Base-by-base conservation (phyloP, 2,329 filamentous ascomycete genomes). In the Coniella vitis region DNA sequence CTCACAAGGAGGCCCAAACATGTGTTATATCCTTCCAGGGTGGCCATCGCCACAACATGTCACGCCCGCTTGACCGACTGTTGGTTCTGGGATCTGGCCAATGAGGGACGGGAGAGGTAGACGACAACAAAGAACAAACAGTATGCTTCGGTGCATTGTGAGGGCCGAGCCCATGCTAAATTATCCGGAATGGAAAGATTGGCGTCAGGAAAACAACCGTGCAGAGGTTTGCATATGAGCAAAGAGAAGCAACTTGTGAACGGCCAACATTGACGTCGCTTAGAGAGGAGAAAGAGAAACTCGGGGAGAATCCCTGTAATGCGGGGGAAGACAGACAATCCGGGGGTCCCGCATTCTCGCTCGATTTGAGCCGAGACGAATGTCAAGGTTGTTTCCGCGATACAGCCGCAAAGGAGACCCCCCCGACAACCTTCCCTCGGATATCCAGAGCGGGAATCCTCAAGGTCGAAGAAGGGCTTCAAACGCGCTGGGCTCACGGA, bases 121-220 rank as follows among this genome's bases (percentile, higher is more conserved):
- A 35, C n/a, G 35, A 39, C 29, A 31, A 32, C 47, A 20, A 37
- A 32, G 40, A 19, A 35, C 35, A 29, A 10, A n/a, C 29, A 20
- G 19, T 19, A 22, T 16, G 13, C 25, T 44, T 52, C 50, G 50
- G 50, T 52, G 35, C 50, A 52, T 52, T 37, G 43, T 47, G 38
- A 45, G 47, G 43, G 40, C 50, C 50, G 50, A 52, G 50, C 29
- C 17, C 16, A 32, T 7, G 22, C 40, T 32, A 45, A 34, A 39
- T 34, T 43, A 39, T 38, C 47, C 41, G 49, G 43, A 35, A 5
- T 38, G 14, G 16, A 48, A 38, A 37, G 43, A 45, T 29, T 16
- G 10, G 25, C 29, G 4, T 34, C 2, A n/a, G n/a, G n/a, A 9
- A 21, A 9, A 7, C 16, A 41, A 32, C 20, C 14, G 40, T 12